phyloP scores from a whole-genome alignment of 2,329 filamentous ascomycete species.

The Alternaria consortialis region DNA sequence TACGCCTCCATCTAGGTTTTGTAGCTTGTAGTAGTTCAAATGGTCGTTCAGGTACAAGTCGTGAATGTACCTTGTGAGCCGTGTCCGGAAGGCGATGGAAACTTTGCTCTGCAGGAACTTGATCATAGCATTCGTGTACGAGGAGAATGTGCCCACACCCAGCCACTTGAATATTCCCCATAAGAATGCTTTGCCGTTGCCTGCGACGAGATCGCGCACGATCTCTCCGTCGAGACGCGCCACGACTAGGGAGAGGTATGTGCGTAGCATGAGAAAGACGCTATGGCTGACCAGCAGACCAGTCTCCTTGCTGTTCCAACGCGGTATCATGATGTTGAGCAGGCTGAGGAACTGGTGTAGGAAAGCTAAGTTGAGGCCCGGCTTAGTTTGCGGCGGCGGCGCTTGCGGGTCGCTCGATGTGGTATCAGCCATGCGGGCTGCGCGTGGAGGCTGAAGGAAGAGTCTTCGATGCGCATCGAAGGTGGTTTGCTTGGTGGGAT shows the following conservation, averaged over 20 bases:
- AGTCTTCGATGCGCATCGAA: constrained; percentile 95
- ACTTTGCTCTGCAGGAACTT: constrained; percentile 98
- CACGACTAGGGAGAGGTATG: constrained; percentile 92
- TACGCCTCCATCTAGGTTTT: constrained; percentile 91
- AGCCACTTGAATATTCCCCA: constrained; percentile 96
- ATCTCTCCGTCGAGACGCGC: constrained; percentile 95
- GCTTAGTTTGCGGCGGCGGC: constrained; percentile 89
- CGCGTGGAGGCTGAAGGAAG: constrained; percentile 89
- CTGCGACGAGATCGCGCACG: constrained; percentile 93
- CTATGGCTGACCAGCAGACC: constrained; percentile 88
- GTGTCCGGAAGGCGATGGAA: constrained; percentile 95
- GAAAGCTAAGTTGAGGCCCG: constrained; percentile 93
- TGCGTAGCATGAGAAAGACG: constrained; percentile 87
- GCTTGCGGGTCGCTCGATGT: constrained; percentile 64
- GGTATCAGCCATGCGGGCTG: constrained; percentile 77
- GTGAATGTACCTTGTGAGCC: constrained; percentile 94
- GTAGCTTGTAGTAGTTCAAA: constrained; percentile 94
- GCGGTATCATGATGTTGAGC: constrained; percentile 96
- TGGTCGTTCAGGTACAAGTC: constrained; percentile 95
- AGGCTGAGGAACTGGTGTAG: constrained; percentile 95
- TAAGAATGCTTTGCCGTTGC: constrained; percentile 86
- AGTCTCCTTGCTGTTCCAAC: constrained; percentile 95
- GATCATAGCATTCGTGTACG: constrained; percentile 99
- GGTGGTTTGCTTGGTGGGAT: constrained; percentile 88
- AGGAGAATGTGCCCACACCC: constrained; percentile 89